Conservation (phyloP, 202 grass and related monocot genomes). For the Setaria italica region DNA sequence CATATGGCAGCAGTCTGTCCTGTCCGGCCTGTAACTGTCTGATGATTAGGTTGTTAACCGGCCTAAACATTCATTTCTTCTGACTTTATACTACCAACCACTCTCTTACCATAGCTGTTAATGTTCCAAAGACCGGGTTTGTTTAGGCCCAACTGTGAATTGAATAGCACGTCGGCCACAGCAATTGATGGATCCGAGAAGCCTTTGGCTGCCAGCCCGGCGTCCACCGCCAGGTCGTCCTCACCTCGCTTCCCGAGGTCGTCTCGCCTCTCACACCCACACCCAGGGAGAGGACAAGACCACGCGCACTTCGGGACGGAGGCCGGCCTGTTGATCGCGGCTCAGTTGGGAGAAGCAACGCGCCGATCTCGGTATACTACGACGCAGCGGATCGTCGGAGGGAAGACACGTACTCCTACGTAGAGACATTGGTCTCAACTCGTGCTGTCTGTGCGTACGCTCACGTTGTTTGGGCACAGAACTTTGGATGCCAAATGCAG, state of each 20-base stretch:
- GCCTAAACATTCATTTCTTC: background rate
- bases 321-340: background rate
- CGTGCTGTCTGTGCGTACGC: background rate
- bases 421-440: background rate
- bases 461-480: no score
- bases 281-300: background rate
- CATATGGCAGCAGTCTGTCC: no score
- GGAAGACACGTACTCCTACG: background rate
- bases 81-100: background rate
- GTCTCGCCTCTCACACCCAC: background rate
- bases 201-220: background rate
- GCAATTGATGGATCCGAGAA: conserved; percentile 39
- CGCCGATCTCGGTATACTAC: background rate
- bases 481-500: no score
- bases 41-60: background rate
- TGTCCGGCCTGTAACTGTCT: background rate
- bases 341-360: background rate
- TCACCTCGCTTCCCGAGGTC: conserved; percentile 42
- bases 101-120: background rate
- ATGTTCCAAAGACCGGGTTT: background rate
- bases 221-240: conserved; percentile 18
- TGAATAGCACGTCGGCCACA: no score
- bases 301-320: background rate
- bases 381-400: no score
- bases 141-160: no score